Conservation (phyloP, 2,329 filamentous ascomycete species). For the Colletotrichum horii region DNA sequence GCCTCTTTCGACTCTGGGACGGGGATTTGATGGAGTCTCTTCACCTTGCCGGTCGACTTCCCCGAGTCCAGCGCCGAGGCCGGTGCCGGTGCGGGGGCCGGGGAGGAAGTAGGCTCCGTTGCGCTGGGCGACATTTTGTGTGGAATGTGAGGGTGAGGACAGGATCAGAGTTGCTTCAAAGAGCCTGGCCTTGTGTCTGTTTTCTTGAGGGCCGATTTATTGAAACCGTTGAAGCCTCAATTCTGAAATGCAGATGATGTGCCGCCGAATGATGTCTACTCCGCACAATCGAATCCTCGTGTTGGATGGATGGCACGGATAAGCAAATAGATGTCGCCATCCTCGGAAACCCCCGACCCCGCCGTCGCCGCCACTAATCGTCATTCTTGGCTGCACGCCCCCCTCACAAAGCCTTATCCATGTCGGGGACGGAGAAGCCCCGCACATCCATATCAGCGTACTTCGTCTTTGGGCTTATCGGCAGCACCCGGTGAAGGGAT, state of each 20-base stretch:
- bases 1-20: conserved; percentile 22
- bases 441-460: neutral
- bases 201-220: neutral
- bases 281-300: neutral
- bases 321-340: conserved; percentile 2
- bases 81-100: neutral
- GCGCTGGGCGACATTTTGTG: conserved; percentile 14
- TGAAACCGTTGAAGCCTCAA: neutral
- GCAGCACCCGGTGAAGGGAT: neutral
- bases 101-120: neutral
- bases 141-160: neutral
- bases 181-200: neutral
- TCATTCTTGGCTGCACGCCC: neutral
- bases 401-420: neutral
- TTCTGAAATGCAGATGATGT: neutral
- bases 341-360: neutral
- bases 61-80: conserved; percentile 15
- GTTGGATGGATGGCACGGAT: neutral
- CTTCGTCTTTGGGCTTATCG: neutral
- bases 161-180: neutral
- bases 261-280: neutral
- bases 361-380: neutral
- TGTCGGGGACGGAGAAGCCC: neutral
- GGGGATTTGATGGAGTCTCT: conserved; percentile 20
- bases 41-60: conserved; percentile 5